A percentile compares a stretch with the other conserved stretches of the same genome.
Conservation (phyloP, 108 stramenopile species). For the Bacterosira constricta region DNA sequence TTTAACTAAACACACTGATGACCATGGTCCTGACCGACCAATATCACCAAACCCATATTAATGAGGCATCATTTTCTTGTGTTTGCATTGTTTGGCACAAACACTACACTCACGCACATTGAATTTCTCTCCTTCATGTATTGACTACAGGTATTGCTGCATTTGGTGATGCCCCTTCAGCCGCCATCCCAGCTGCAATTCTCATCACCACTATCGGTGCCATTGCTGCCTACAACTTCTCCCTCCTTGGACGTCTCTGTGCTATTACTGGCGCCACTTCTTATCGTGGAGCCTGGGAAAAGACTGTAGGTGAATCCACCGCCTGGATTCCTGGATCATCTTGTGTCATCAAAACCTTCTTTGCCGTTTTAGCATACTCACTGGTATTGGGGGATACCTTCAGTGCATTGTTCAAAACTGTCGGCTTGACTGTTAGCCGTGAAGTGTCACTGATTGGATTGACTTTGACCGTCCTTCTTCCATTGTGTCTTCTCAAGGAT, state of each 20-base stretch:
- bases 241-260: constrained; percentile 73
- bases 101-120: background rate
- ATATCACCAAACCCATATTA: constrained; percentile 37
- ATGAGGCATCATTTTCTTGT: constrained; percentile 17
- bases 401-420: constrained; percentile 62
- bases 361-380: constrained; percentile 90
- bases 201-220: constrained; percentile 73
- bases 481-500: constrained; percentile 91
- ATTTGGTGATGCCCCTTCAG: constrained; percentile 86
- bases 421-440: constrained; percentile 51
- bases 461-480: constrained; percentile 78
- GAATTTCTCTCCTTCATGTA: background rate
- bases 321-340: constrained; percentile 88
- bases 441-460: constrained; percentile 64
- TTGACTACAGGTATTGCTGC: constrained; percentile 82
- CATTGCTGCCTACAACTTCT: constrained; percentile 78
- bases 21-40: constrained; percentile 38
- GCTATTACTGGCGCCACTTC: constrained; percentile 76
- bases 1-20: constrained; percentile 42
- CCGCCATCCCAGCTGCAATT: constrained; percentile 80
- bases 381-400: constrained; percentile 96
- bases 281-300: constrained; percentile 92
- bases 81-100: background rate
- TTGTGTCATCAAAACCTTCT: constrained; percentile 84
- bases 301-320: constrained; percentile 66